phyloP scores from a whole-genome alignment of 2,329 filamentous ascomycete species.

The Ophiostoma montium region DNA sequence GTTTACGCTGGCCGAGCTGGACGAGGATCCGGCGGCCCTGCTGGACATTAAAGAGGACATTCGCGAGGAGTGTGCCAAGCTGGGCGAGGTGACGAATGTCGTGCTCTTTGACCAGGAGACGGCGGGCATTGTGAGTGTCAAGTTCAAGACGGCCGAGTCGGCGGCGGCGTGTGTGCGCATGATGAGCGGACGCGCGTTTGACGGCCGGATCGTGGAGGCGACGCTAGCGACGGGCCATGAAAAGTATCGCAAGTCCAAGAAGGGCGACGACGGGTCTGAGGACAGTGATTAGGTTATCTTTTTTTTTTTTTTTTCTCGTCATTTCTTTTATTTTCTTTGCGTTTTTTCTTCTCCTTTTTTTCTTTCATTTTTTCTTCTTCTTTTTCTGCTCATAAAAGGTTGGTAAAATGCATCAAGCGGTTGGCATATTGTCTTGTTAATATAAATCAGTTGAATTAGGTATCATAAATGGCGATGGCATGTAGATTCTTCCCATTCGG shows the following conservation, averaged over 20 bases:
- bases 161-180: constrained; percentile 58
- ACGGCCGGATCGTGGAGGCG: constrained; percentile 56
- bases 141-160: constrained; percentile 57
- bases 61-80: constrained; percentile 72
- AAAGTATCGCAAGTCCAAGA: constrained; percentile 30
- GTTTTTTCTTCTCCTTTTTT: too few species aligned
- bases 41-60: constrained; percentile 93
- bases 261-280: constrained; percentile 9
- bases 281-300: constrained; percentile 5
- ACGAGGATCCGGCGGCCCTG: constrained; percentile 69
- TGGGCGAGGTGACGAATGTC: constrained; percentile 81
- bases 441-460: too few species aligned
- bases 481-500: too few species aligned
- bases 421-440: too few species aligned
- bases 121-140: constrained; percentile 73
- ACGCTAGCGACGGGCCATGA: constrained; percentile 57
- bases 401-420: too few species aligned
- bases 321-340: too few species aligned
- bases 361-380: too few species aligned
- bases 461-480: too few species aligned
- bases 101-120: constrained; percentile 77
- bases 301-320: neutral
- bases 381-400: too few species aligned
- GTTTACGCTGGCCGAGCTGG: constrained; percentile 76
- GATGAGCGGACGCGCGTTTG: constrained; percentile 74